Evolutionary conservation across 768 basidiomycete species (phyloP), one percentile per base, ranked within the genome.

Genomic region (Mycena vulgaris): DNA sequence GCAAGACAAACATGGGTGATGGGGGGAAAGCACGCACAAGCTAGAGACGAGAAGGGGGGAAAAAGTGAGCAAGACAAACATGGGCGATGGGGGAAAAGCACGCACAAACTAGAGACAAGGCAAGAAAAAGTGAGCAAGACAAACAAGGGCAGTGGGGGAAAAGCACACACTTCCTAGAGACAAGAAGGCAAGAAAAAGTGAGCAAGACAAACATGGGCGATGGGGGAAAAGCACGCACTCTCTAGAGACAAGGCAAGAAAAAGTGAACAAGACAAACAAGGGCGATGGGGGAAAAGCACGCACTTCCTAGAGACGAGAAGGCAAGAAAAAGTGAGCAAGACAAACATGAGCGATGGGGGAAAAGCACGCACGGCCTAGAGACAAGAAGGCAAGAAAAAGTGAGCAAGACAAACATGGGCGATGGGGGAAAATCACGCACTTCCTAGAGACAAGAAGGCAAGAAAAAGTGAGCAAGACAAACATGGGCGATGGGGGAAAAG

Each of bases 351-450:
- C 49, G 16, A 51, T 17, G 16, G 49, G 17, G 49, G 28, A 57
- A n/a, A 57, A 57, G 56, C 56, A 57, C 30, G 17, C 56, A 57
- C 56, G 3, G 2, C 1, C 56, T 57, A 57, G 35, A 40, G 37
- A 57, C 16, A 14, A 57, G 56, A 57, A 57, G 56, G 35, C 35
- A 17, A 56, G 35, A 17, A 5, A 56, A 13, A 39, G 35, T 56
- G 35, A 56, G 55, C 21, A 9, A 33, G 51, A 53, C 51, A 53
- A 53, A 21, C 30, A 53, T 21, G 21, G 30, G 39, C 39, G 16
- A 40, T 28, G 27, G 25, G 16, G 48, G 25, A 49, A 49, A 49
- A n/a, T 25, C 16, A 28, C 48, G 16, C 25, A 49, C 48, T 2
- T 2, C 2, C 52, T 55, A 10, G 52, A 55, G 52, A 55, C 49